Percentiles rank a stretch among this genome's conserved stretches.
phyloP scores from a whole-genome alignment of 2,329 filamentous ascomycete species.

The Knoxdaviesia capensis region DNA sequence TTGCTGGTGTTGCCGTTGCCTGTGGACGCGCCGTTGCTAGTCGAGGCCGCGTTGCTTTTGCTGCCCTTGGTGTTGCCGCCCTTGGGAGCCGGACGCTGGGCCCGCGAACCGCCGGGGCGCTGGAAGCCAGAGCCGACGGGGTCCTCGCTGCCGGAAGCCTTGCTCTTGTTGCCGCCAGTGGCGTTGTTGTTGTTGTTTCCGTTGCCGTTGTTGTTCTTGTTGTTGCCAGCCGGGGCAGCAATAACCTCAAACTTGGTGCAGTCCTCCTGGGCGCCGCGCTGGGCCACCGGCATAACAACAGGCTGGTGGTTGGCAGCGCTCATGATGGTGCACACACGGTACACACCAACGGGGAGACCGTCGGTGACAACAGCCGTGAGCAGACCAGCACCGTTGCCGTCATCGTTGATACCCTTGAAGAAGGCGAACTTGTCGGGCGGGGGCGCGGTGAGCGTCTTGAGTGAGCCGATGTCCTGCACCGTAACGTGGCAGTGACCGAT shows the following conservation, averaged over 20 bases:
- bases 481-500: conserved; percentile 30
- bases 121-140: too few relatives aligned
- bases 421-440: conserved; percentile 24
- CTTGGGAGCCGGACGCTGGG: too few relatives aligned
- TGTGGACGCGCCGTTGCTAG: too few relatives aligned
- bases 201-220: background rate
- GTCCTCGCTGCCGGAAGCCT: too few relatives aligned
- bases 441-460: conserved; percentile 17
- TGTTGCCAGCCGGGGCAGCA: background rate
- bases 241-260: conserved; percentile 26
- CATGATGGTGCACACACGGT: conserved; percentile 31
- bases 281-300: conserved; percentile 34
- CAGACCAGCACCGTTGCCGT: conserved; percentile 22
- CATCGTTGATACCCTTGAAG: conserved; percentile 37
- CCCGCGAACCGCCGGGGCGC: too few relatives aligned
- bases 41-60: too few relatives aligned
- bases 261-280: conserved; percentile 32
- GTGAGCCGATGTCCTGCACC: conserved; percentile 23
- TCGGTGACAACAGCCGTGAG: conserved; percentile 21
- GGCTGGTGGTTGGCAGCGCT: conserved; percentile 32
- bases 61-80: too few relatives aligned
- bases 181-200: background rate
- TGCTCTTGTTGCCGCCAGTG: conserved; percentile 5
- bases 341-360: conserved; percentile 25
- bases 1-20: too few relatives aligned